phyloP scores from a whole-genome alignment of 2,329 filamentous ascomycete species.

The Trichoderma sp. region DNA sequence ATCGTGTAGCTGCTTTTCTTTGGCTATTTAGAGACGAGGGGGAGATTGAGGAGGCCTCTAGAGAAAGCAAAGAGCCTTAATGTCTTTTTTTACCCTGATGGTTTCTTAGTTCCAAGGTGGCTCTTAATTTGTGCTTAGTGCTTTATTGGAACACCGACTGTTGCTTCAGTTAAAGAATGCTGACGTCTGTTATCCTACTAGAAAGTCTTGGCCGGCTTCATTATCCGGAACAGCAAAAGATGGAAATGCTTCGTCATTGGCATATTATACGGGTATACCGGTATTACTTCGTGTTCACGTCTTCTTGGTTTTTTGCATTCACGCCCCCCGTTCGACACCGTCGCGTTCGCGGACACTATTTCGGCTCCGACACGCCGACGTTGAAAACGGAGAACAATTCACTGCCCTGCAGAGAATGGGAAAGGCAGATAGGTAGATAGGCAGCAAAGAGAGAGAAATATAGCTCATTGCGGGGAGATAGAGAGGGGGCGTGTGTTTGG shows the following conservation, averaged over 20 bases:
- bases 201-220: neutral
- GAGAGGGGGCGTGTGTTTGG: neutral
- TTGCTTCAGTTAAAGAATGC: neutral
- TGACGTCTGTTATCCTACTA: neutral
- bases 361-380: neutral
- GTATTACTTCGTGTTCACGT: neutral
- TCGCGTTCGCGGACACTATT: neutral
- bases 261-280: neutral
- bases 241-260: neutral
- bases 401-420: no score
- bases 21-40: neutral
- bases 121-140: neutral
- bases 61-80: neutral
- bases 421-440: no score
- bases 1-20: neutral
- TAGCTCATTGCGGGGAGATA: neutral
- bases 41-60: neutral
- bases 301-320: neutral
- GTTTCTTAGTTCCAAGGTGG: neutral
- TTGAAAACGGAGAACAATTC: neutral
- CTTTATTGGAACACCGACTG: neutral
- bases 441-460: neutral
- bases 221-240: neutral
- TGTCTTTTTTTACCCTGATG: neutral
- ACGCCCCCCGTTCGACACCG: neutral